Percentiles rank a stretch among this genome's conserved stretches.
Evolutionary conservation across 805 yeast genomes (phyloP).

Genomic region (Citeromyces nyonsensis): DNA sequence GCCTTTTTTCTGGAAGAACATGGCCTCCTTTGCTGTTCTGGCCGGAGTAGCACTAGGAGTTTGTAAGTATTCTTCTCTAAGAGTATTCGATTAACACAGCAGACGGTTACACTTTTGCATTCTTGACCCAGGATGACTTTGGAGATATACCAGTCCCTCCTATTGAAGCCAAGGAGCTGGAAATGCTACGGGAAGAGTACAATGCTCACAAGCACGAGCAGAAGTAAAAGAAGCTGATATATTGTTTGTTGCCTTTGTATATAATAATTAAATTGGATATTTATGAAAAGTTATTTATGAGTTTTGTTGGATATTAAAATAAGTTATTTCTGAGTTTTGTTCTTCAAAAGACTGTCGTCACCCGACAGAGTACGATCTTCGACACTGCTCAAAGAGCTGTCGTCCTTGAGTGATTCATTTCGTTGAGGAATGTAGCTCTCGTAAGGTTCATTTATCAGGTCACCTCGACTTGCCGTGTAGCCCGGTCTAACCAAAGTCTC

Average conservation of each 20-base stretch:
- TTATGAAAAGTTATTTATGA: too few species aligned
- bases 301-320: too few species aligned
- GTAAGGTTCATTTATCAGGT: too few species aligned
- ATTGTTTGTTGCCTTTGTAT: neutral
- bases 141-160: constrained; percentile 93
- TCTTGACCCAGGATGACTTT: constrained; percentile 66
- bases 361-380: too few species aligned
- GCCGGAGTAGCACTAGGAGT: constrained; percentile 57
- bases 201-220: constrained; percentile 22
- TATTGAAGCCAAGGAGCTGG: constrained; percentile 61
- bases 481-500: too few species aligned
- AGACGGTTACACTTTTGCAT: constrained; percentile 40
- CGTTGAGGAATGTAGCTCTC: too few species aligned
- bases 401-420: too few species aligned
- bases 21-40: constrained; percentile 41
- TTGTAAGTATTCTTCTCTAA: constrained; percentile 20
- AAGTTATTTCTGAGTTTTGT: too few species aligned
- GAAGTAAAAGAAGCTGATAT: neutral
- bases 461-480: too few species aligned
- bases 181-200: constrained; percentile 57
- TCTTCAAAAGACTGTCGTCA: too few species aligned
- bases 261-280: neutral
- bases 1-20: constrained; percentile 73
- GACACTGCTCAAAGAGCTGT: too few species aligned
- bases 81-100: neutral